Conservation (phyloP, 176 grass and related monocot species). For the Poa annua region DNA sequence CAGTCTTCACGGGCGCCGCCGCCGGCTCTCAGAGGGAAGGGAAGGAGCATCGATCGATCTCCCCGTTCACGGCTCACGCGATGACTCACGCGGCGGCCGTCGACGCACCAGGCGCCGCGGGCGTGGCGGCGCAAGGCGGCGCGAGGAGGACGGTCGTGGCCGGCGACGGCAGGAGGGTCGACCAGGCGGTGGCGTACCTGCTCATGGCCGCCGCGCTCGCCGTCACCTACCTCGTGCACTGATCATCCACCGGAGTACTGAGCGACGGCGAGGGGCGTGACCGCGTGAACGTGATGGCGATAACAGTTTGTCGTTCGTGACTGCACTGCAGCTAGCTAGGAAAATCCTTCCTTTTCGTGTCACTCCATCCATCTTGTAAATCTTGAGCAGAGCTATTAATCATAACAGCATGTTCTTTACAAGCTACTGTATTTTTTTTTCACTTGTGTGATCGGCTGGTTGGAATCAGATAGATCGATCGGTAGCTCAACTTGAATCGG, state of each 20-base stretch:
- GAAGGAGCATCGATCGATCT: background rate
- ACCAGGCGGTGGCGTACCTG: conserved; percentile 31
- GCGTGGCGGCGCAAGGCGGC: background rate
- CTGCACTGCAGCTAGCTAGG: background rate
- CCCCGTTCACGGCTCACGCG: background rate
- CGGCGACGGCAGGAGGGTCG: conserved; percentile 9
- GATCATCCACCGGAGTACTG: background rate
- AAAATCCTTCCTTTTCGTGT: background rate
- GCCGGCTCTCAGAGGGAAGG: background rate
- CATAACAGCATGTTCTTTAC: background rate
- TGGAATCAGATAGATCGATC: background rate
- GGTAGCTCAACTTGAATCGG: background rate
- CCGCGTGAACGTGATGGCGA: too few relatives aligned
- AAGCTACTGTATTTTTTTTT: background rate
- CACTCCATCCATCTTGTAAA: background rate
- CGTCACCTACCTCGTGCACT: conserved; percentile 32
- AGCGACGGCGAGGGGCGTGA: background rate
- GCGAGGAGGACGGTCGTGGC: background rate
- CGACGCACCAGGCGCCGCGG: background rate
- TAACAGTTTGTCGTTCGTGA: background rate
- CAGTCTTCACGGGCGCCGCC: too few relatives aligned
- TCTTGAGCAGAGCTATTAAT: background rate
- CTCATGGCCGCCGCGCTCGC: conserved; percentile 32
- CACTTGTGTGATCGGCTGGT: background rate
- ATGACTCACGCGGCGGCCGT: background rate